phyloP scores from a whole-genome alignment of 306 rosid species.

The Notholithocarpus densiflorus region DNA sequence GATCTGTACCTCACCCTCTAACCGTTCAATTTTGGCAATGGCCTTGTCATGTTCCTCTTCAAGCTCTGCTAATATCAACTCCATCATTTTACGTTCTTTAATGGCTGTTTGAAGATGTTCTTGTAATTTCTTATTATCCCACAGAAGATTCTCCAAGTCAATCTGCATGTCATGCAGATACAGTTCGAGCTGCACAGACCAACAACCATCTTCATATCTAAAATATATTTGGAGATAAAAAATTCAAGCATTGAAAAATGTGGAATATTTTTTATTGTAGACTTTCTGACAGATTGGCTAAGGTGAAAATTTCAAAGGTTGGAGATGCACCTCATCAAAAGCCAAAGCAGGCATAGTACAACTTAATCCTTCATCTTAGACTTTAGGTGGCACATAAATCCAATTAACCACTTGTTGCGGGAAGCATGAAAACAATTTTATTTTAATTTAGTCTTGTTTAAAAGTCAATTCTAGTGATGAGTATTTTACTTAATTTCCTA shows the following conservation, averaged over 20 bases:
- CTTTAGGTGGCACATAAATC: background rate
- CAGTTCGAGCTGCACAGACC: slow-evolving; percentile 51
- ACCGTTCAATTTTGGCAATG: slow-evolving; percentile 48
- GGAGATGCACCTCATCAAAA: background rate
- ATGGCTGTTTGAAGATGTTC: slow-evolving; percentile 47
- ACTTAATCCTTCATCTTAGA: background rate
- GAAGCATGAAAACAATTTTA: too few relatives aligned
- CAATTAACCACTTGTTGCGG: background rate
- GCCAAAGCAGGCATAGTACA: background rate
- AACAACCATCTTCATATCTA: slow-evolving; percentile 8
- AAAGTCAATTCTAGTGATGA: too few relatives aligned
- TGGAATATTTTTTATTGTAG: background rate
- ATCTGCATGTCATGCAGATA: slow-evolving; percentile 42
- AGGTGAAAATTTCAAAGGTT: background rate
- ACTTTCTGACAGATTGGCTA: background rate
- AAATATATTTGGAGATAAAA: background rate
- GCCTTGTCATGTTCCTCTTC: slow-evolving; percentile 76
- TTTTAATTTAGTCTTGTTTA: too few relatives aligned
- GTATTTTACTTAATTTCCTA: too few relatives aligned
- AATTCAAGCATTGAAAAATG: background rate
- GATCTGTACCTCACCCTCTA: slow-evolving; percentile 57
- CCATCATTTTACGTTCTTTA: slow-evolving; percentile 67
- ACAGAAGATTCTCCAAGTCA: slow-evolving; percentile 47
- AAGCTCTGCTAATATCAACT: slow-evolving; percentile 54
- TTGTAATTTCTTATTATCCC: slow-evolving; percentile 56